These are phyloP conservation scores for Silene latifolia DNA, from an alignment of 148 eudicot genomes.

Conservation along the genomic window DNA sequence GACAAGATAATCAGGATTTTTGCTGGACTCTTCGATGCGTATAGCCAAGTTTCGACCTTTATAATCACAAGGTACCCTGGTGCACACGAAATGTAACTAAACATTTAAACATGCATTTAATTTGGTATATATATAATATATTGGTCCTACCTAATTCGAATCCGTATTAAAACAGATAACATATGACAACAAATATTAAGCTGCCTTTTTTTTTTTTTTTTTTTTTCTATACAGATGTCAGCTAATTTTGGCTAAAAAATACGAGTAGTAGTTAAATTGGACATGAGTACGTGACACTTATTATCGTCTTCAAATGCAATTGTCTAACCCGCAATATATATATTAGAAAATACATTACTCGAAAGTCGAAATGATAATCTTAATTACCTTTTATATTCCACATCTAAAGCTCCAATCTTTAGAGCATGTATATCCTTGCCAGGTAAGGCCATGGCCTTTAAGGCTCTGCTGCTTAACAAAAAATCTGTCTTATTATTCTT, in stretches of 20 bases:
- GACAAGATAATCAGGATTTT: slow-evolving; percentile 56
- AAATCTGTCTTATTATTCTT: slow-evolving; percentile 49
- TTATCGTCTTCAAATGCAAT: too few relatives aligned
- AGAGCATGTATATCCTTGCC: slow-evolving; percentile 43
- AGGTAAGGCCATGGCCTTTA: slow-evolving; percentile 62
- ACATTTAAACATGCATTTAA: too few relatives aligned
- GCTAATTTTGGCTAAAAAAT: too few relatives aligned
- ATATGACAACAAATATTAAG: too few relatives aligned
- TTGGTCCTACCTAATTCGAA: not conserved
- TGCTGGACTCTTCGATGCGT: slow-evolving; percentile 60
- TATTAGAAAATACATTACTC: too few relatives aligned
- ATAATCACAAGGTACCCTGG: slow-evolving; percentile 71
- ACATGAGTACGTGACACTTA: too few relatives aligned
- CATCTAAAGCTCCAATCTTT: slow-evolving; percentile 38
- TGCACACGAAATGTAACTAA: not conserved
- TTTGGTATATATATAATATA: too few relatives aligned
- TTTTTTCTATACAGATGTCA: too few relatives aligned
- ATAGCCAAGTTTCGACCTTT: slow-evolving; percentile 54
- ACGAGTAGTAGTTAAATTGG: too few relatives aligned
- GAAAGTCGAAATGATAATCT: too few relatives aligned
- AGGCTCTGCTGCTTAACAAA: slow-evolving; percentile 67
- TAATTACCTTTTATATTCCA: slow-evolving; percentile 30
- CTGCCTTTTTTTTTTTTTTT: too few relatives aligned
- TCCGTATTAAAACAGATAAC: not conserved
- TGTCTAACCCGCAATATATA: too few relatives aligned